Base-by-base conservation (phyloP, 768 basidiomycete species). In the Lyophyllum decastes region DNA sequence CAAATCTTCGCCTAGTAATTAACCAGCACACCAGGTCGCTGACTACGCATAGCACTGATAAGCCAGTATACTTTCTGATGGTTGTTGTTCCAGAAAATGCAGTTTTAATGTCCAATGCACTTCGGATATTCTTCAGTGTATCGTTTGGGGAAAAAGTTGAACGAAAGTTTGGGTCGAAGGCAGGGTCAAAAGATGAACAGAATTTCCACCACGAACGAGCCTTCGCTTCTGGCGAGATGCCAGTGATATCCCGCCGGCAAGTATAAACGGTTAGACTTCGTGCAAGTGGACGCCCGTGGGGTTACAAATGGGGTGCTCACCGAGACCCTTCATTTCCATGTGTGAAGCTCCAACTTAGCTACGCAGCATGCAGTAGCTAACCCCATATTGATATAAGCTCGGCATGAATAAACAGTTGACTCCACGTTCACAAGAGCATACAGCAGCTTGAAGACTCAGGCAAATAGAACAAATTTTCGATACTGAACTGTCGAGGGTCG, bases 191-290 rank as follows among this genome's bases (percentile, higher is more conserved):
- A 34, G 22, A 30, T 44, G 17, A 55, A 55, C 54, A 55, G 54
- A 55, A 38, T 2, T 48, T 55, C 54, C 22, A 26, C n/a, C 38
- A 21, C 26, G 46, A 54, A 54, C 10, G 21, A 48, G 45, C 6
- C n/a, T n/a, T n/a, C n/a, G n/a, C n/a, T 35, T 35, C 14, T 27
- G 27, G 52, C 10, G 26, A 49, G 48, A 55, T 26, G 35, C 4
- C 54, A 55, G 26, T 19, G 4, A 24, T 24, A 17, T 49, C 54
- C 54, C 54, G 54, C 46, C 54, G 46, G 54, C 54, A 55, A 49
- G 33, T 22, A 38, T 50, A 50, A 50, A 12, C 6, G 34, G 35
- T 25, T 55, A 55, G 45, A 16, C 46, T 47, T 55, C 10, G 10
- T 24, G 45, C 35, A 7, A 14, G 24, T 4, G 30, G 17, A 30